Conservation (phyloP, 305 asterid genomes). For the Solanum chacoense region DNA sequence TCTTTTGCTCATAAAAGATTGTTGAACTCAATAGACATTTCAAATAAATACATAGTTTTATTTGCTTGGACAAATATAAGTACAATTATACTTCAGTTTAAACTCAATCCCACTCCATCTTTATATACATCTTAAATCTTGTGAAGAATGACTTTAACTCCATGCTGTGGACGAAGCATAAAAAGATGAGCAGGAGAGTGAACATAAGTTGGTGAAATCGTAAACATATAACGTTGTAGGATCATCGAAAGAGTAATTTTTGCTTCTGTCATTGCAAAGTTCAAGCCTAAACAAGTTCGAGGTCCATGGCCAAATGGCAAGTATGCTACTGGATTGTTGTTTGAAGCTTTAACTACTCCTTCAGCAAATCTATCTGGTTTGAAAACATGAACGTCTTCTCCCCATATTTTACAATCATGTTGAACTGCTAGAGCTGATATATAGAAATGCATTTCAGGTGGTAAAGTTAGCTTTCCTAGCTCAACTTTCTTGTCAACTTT, state of each 20-base stretch:
- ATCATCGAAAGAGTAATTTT: constrained; percentile 61
- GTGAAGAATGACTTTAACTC: constrained; percentile 44
- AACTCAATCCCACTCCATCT: neutral
- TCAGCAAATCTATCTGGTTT: constrained; percentile 46
- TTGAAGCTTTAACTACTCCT: constrained; percentile 32
- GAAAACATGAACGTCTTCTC: constrained; percentile 46
- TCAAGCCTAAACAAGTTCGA: constrained; percentile 53
- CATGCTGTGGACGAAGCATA: constrained; percentile 53
- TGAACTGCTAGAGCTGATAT: constrained; percentile 50
- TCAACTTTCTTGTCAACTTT: constrained; percentile 26
- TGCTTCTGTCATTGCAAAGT: constrained; percentile 45
- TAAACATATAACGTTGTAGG: constrained; percentile 42
- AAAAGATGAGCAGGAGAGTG: constrained; percentile 54
- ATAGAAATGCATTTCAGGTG: constrained; percentile 33
- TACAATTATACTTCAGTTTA: neutral
- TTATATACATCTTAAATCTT: constrained; percentile 4
- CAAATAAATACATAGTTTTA: neutral
- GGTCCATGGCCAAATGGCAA: constrained; percentile 54
- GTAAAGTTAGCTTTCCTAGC: constrained; percentile 33
- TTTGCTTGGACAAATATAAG: neutral
- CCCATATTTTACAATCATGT: constrained; percentile 49
- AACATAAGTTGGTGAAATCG: constrained; percentile 38
- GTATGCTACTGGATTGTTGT: constrained; percentile 30
- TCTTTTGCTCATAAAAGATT: neutral
- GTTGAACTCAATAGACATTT: neutral